Evolutionary conservation across 1,139 yeast genomes (phyloP).

Genomic region (Diutina rugosa): DNA sequence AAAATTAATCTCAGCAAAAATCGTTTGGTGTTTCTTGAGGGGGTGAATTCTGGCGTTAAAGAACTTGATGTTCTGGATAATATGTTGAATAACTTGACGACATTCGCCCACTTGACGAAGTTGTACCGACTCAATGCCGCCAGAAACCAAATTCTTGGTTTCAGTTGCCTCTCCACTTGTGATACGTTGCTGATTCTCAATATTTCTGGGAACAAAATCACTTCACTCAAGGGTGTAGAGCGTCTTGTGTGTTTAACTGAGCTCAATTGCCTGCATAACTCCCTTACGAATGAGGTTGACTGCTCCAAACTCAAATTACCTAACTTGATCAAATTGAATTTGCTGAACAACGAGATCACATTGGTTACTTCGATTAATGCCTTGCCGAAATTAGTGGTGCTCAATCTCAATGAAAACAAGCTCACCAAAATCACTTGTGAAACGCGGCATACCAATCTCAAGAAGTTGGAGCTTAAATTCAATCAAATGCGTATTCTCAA

Average conservation of each 20-base stretch:
- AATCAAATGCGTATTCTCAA: constrained; percentile 23
- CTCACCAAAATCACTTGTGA: constrained; percentile 14
- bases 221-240: constrained; percentile 23
- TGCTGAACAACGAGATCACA: constrained; percentile 29
- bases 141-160: background rate
- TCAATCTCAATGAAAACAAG: constrained; percentile 32
- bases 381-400: constrained; percentile 20
- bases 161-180: background rate
- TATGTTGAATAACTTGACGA: background rate
- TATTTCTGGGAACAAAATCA: constrained; percentile 19
- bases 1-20: background rate
- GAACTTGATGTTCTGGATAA: background rate
- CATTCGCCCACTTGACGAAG: background rate
- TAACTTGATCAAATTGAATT: constrained; percentile 30
- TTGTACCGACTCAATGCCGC: background rate
- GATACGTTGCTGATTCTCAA: constrained; percentile 18
- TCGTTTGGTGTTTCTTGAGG: background rate
- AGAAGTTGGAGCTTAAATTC: constrained; percentile 29
- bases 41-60: background rate
- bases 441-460: constrained; percentile 18
- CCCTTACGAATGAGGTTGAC: constrained; percentile 23
- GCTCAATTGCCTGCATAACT: constrained; percentile 31
- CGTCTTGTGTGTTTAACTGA: constrained; percentile 24
- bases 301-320: constrained; percentile 21
- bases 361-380: constrained; percentile 21